A percentile compares a stretch with the other conserved stretches of the same genome.
Conservation (phyloP, 225 moss, liverwort and hornwort species). For the Physcomitrellopsis africana region DNA sequence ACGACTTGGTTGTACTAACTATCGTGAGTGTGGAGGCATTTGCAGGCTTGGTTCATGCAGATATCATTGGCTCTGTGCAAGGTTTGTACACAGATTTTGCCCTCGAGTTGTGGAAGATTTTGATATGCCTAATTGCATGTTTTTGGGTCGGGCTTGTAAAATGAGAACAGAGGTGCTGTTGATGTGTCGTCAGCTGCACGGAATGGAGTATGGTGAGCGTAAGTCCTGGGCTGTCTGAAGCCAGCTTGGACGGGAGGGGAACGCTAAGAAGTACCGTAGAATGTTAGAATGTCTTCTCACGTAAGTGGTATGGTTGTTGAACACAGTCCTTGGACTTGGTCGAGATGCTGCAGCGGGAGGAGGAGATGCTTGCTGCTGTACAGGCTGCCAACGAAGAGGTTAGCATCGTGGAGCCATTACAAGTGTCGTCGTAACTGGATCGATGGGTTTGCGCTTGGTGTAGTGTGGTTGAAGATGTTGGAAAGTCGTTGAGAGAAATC, state of each 20-base stretch:
- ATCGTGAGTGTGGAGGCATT: constrained; percentile 28
- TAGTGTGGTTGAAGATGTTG: background rate
- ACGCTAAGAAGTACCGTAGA: too few species aligned
- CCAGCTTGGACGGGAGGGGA: background rate
- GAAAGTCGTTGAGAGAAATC: background rate
- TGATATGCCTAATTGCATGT: constrained; percentile 12
- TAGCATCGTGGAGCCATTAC: constrained; percentile 17
- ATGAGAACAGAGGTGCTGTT: constrained; percentile 3
- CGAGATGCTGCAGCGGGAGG: constrained; percentile 91
- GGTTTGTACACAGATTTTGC: constrained; percentile 50
- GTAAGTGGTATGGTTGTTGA: background rate
- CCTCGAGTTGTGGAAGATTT: background rate
- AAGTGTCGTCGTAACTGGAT: background rate
- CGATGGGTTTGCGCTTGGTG: background rate
- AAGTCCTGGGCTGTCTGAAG: background rate
- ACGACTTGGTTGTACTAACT: constrained; percentile 13
- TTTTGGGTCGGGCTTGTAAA: constrained; percentile 10
- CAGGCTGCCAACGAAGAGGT: constrained; percentile 86
- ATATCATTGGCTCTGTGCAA: constrained; percentile 81
- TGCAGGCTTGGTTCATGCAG: constrained; percentile 88
- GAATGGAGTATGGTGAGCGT: background rate
- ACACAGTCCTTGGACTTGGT: constrained; percentile 83
- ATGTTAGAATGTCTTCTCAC: background rate
- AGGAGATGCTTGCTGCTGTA: constrained; percentile 83
- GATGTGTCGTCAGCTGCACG: background rate